A percentile compares a stretch with the other conserved stretches of the same genome.
phyloP scores from a whole-genome alignment of 176 grass and related monocot species.

The Panicum miliaceum region DNA sequence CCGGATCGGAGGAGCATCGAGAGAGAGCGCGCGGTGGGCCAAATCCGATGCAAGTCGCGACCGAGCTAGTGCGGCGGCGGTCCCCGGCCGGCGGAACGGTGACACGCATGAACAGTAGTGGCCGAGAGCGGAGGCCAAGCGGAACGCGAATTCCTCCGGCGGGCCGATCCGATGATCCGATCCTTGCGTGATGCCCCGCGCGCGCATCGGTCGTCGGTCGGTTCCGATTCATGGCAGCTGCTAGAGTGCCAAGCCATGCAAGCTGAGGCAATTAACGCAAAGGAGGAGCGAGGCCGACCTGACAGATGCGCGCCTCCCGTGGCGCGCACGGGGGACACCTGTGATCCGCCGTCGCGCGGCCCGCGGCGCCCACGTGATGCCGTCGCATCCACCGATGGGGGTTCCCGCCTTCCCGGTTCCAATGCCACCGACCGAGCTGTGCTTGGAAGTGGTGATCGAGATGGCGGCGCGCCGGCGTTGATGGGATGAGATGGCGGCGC shows the following conservation, averaged over 20 bases:
- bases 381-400: not conserved
- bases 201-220: not conserved
- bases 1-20: not conserved
- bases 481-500: too few relatives aligned
- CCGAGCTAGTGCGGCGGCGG: constrained; percentile 36
- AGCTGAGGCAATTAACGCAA: not conserved
- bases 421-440: not conserved
- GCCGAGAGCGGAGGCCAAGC: not conserved
- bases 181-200: constrained; percentile 5
- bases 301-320: not conserved
- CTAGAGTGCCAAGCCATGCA: not conserved
- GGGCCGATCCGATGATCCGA: too few relatives aligned
- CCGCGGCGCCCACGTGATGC: not conserved
- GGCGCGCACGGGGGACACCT: not conserved
- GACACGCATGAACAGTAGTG: constrained; percentile 20
- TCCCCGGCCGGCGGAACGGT: constrained; percentile 35
- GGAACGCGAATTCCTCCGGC: not conserved
- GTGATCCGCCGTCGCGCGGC: not conserved
- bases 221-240: not conserved
- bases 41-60: constrained; percentile 20
- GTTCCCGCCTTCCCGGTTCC: not conserved
- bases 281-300: not conserved
- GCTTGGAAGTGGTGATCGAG: too few relatives aligned
- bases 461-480: too few relatives aligned
- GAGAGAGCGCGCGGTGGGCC: constrained; percentile 35